A percentile compares a stretch with the other conserved stretches of the same genome.
These are phyloP conservation scores for Rhinocladiella mackenziei DNA, from an alignment of 2,329 filamentous ascomycete genomes.

Conservation along the genomic window DNA sequence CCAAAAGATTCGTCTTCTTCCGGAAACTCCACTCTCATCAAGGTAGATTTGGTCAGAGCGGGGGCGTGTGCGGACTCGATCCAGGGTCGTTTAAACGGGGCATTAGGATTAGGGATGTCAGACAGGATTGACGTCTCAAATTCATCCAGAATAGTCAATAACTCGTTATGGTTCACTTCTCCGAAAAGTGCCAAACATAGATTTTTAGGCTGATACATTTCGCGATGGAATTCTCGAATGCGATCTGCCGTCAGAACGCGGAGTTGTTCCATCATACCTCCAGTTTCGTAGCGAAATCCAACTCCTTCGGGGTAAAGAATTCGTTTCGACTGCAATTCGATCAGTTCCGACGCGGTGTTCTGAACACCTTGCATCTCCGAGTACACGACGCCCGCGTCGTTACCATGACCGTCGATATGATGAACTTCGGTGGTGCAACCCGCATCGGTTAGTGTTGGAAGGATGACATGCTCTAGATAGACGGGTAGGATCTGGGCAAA, in stretches of 20 bases:
- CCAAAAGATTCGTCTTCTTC: slow-evolving; percentile 94
- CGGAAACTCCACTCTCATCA: slow-evolving; percentile 83
- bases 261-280: slow-evolving; percentile 89
- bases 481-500: slow-evolving; percentile 92
- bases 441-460: slow-evolving; percentile 88
- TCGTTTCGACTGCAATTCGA: slow-evolving; percentile 76
- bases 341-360: slow-evolving; percentile 77
- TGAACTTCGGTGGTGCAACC: slow-evolving; percentile 94
- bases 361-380: slow-evolving; percentile 98
- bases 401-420: slow-evolving; percentile 86
- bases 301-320: slow-evolving; percentile 82
- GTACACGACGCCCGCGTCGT: slow-evolving; percentile 96
- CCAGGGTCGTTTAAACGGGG: slow-evolving; percentile 84
- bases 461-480: slow-evolving; percentile 88
- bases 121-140: slow-evolving; percentile 86
- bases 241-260: slow-evolving; percentile 80
- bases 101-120: slow-evolving; percentile 69
- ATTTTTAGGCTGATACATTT: slow-evolving; percentile 98
- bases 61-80: slow-evolving; percentile 79
- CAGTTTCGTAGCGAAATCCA: slow-evolving; percentile 96
- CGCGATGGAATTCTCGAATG: slow-evolving; percentile 88
- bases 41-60: slow-evolving; percentile 63
- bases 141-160: slow-evolving; percentile 74
- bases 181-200: slow-evolving; percentile 88
- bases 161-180: slow-evolving; percentile 75